phyloP scores from a whole-genome alignment of 1,284 basidiomycete genomes.

The Serendipita sp. region DNA sequence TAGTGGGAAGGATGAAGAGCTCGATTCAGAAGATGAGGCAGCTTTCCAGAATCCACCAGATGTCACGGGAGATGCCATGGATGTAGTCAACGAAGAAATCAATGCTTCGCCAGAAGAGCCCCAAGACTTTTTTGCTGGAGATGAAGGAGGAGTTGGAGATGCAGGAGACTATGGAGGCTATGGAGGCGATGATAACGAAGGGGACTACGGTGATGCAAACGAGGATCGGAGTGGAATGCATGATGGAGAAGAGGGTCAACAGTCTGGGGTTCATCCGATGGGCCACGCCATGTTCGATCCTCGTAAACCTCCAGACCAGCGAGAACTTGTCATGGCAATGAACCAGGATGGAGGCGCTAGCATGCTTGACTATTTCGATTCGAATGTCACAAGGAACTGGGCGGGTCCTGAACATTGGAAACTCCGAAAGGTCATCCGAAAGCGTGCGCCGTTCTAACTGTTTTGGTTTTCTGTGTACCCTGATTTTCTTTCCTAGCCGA shows the following conservation, averaged over 20 bases:
- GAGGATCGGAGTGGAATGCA: slow-evolving; percentile 21
- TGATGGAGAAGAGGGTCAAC: slow-evolving; percentile 29
- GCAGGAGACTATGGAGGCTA: slow-evolving; percentile 22
- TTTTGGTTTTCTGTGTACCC: background rate
- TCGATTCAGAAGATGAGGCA: slow-evolving; percentile 31
- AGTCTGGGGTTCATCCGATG: slow-evolving; percentile 27
- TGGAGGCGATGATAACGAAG: slow-evolving; percentile 24
- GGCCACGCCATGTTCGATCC: slow-evolving; percentile 68
- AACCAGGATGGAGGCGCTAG: slow-evolving; percentile 48
- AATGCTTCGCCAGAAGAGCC: slow-evolving; percentile 24
- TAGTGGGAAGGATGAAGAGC: slow-evolving; percentile 31
- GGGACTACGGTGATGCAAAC: slow-evolving; percentile 29
- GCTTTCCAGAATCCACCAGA: slow-evolving; percentile 22
- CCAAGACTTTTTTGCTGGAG: slow-evolving; percentile 66
- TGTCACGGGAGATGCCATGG: slow-evolving; percentile 25
- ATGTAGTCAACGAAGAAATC: slow-evolving; percentile 23
- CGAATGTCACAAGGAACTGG: slow-evolving; percentile 85
- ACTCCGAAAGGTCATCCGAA: slow-evolving; percentile 58
- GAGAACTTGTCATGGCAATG: slow-evolving; percentile 77
- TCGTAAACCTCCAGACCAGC: slow-evolving; percentile 49
- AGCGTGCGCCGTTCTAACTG: slow-evolving; percentile 35
- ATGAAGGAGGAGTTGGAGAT: slow-evolving; percentile 40
- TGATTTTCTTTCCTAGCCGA: slow-evolving; percentile 1
- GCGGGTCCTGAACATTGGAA: slow-evolving; percentile 99
- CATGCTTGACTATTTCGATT: slow-evolving; percentile 92